A percentile compares a stretch with the other conserved stretches of the same genome.
phyloP scores from a whole-genome alignment of 306 rosid species.

The Astragalus glycyphyllos region DNA sequence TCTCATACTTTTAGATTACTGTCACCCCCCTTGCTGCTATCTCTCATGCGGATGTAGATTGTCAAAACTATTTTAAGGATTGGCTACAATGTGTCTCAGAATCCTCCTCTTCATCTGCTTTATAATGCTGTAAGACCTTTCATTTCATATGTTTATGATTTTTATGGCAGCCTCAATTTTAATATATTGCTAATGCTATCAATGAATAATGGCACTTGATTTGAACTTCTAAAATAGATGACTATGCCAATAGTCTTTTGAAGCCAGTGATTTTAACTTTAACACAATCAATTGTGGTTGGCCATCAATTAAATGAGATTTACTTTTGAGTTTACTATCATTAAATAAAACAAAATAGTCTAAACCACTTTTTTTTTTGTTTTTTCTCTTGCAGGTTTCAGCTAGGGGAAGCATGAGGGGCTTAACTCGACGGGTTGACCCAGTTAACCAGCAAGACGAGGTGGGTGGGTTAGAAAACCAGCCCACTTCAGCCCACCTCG shows the following conservation, averaged over 20 bases:
- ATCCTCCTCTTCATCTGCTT: slow-evolving; percentile 58
- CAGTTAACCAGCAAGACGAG: no score
- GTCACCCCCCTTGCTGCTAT: slow-evolving; percentile 31
- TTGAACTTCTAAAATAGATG: background rate
- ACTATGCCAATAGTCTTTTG: background rate
- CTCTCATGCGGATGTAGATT: slow-evolving; percentile 16
- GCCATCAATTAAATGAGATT: slow-evolving; percentile 13
- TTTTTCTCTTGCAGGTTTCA: background rate
- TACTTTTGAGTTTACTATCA: background rate
- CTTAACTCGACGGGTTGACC: no score
- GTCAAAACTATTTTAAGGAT: slow-evolving; percentile 46
- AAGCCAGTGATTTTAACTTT: slow-evolving; percentile 6
- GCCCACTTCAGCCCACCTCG: no score
- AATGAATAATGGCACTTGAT: slow-evolving; percentile 6
- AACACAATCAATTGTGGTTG: background rate
- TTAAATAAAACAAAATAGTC: background rate
- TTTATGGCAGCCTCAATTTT: slow-evolving; percentile 11
- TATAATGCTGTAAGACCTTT: slow-evolving; percentile 51
- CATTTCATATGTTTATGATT: slow-evolving; percentile 34
- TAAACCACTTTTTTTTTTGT: background rate
- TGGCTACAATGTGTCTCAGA: slow-evolving; percentile 74
- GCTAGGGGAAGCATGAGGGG: background rate
- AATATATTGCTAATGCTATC: slow-evolving; percentile 17
- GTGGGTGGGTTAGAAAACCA: no score
- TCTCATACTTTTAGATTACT: slow-evolving; percentile 12